A percentile compares a stretch with the other conserved stretches of the same genome.
These are phyloP conservation scores for Tolypocladium ophioglossoides DNA, from an alignment of 2,329 filamentous ascomycete genomes.

Conservation along the genomic window DNA sequence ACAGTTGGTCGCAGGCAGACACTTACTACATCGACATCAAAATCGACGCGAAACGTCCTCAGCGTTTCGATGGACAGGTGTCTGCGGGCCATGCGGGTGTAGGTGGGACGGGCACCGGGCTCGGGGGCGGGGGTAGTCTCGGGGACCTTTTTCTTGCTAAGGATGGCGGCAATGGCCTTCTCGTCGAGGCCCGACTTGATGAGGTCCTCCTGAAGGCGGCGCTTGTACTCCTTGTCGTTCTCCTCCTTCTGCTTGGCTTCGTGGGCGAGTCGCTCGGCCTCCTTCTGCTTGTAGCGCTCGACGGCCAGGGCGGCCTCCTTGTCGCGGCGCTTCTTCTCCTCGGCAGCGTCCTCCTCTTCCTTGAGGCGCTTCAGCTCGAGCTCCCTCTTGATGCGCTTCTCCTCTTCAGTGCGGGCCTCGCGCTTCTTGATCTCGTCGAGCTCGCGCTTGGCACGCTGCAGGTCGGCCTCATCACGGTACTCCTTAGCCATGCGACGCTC, in stretches of 20 bases:
- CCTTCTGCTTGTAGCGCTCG: slow-evolving; percentile 38
- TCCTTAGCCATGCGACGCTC: slow-evolving; percentile 26
- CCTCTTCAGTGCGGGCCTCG: slow-evolving; percentile 36
- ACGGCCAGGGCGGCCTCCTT: slow-evolving; percentile 37
- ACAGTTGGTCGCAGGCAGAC: background rate
- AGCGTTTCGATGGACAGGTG: slow-evolving; percentile 54
- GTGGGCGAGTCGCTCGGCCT: slow-evolving; percentile 34
- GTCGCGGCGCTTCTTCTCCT: slow-evolving; percentile 32
- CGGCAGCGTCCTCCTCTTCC: slow-evolving; percentile 31
- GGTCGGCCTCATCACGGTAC: slow-evolving; percentile 35
- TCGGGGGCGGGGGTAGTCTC: slow-evolving; percentile 14
- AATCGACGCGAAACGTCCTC: slow-evolving; percentile 43
- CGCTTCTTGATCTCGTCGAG: slow-evolving; percentile 35
- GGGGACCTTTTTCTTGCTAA: slow-evolving; percentile 43
- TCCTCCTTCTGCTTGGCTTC: slow-evolving; percentile 37
- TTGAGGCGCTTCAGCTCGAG: slow-evolving; percentile 37
- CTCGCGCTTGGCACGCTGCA: slow-evolving; percentile 37
- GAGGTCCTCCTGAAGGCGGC: slow-evolving; percentile 46
- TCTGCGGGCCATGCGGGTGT: slow-evolving; percentile 52
- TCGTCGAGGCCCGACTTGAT: slow-evolving; percentile 48
- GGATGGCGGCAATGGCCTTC: slow-evolving; percentile 46
- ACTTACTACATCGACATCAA: slow-evolving; percentile 44
- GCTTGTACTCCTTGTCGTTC: slow-evolving; percentile 43
- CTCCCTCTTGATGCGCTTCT: slow-evolving; percentile 41
- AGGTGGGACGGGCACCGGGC: slow-evolving; percentile 35